These are phyloP conservation scores for Candida gigantensis DNA, from an alignment of 1,139 yeast genomes.

Conservation along the genomic window DNA sequence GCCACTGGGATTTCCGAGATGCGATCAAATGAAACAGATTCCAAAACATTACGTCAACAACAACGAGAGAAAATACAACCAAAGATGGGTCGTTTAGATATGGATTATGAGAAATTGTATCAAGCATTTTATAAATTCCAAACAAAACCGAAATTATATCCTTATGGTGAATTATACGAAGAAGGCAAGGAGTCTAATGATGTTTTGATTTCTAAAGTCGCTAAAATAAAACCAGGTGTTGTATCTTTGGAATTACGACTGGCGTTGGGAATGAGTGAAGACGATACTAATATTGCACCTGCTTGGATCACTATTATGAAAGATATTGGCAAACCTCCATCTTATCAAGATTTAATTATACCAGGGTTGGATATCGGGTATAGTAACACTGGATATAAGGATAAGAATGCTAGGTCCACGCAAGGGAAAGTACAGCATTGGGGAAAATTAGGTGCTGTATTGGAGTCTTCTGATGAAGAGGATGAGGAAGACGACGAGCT, in stretches of 20 bases:
- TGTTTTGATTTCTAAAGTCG: conserved; percentile 36
- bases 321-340: conserved; percentile 80
- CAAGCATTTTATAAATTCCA: conserved; percentile 87
- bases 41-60: conserved; percentile 62
- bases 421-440: conserved; percentile 27
- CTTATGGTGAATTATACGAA: conserved; percentile 75
- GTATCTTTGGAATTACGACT: conserved; percentile 57
- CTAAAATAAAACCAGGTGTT: conserved; percentile 64
- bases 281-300: conserved; percentile 52
- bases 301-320: conserved; percentile 84
- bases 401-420: conserved; percentile 20
- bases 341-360: conserved; percentile 66
- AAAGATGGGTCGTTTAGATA: conserved; percentile 80
- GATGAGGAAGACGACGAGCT: conserved; percentile 28
- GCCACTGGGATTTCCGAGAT: conserved; percentile 88
- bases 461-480: conserved; percentile 37
- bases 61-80: conserved; percentile 89
- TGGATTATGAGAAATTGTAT: conserved; percentile 80
- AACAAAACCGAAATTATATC: conserved; percentile 66
- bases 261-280: conserved; percentile 71
- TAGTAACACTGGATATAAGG: conserved; percentile 37
- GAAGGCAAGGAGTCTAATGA: conserved; percentile 73
- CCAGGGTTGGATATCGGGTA: conserved; percentile 52
- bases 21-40: conserved; percentile 55
- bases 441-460: conserved; percentile 43